phyloP scores from a whole-genome alignment of 441 rosid species.

The Corymbia citriodora region DNA sequence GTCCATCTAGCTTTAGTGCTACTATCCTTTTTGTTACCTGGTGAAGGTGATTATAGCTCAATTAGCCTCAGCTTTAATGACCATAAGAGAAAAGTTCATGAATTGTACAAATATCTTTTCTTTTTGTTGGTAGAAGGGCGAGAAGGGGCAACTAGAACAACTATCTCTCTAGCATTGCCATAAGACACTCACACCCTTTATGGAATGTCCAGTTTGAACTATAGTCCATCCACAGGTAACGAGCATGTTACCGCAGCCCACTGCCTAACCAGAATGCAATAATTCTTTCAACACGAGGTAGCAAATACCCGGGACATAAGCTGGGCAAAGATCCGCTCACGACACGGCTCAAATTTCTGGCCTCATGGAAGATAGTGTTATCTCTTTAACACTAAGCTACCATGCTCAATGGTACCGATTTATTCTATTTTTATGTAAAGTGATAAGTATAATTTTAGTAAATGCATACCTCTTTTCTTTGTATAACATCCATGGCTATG shows the following conservation, averaged over 20 bases:
- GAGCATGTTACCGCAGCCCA: neutral
- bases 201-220: neutral
- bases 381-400: neutral
- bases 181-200: neutral
- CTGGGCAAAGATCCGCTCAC: accelerated
- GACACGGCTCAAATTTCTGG: neutral
- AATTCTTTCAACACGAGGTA: neutral
- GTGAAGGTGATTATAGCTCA: neutral
- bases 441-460: neutral
- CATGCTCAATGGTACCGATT: neutral
- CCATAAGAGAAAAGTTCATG: neutral
- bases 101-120: too few species aligned
- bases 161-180: too few species aligned
- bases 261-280: too few species aligned
- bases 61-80: neutral
- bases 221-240: neutral
- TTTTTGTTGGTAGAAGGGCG: neutral
- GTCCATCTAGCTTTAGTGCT: neutral
- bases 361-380: neutral
- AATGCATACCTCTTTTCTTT: neutral
- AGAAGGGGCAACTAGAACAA: neutral
- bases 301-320: neutral
- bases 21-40: neutral
- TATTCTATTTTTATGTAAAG: neutral
- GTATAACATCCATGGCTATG: neutral